Evolutionary conservation across 2,329 filamentous ascomycete species (phyloP).

Genomic region (Aureobasidium subglaciale): DNA sequence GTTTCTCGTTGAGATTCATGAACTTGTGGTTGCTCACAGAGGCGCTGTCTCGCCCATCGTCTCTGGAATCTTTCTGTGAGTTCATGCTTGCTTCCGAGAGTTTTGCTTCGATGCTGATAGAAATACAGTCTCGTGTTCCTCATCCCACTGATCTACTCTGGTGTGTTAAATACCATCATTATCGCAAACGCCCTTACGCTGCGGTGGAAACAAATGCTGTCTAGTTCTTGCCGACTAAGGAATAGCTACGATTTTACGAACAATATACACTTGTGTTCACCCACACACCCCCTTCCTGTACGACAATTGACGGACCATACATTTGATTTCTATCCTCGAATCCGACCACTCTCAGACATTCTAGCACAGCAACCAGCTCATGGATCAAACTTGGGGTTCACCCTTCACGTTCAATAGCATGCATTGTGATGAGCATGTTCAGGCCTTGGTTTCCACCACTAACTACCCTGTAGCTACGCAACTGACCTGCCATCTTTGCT

Average conservation of each 20-base stretch:
- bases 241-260: not conserved
- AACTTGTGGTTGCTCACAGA: not conserved
- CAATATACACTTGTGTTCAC: too few relatives aligned
- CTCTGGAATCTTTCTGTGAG: not conserved
- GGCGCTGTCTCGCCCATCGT: not conserved
- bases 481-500: too few relatives aligned
- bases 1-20: not conserved
- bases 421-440: too few relatives aligned
- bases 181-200: not conserved
- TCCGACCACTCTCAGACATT: too few relatives aligned
- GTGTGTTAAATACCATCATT: not conserved
- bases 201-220: not conserved
- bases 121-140: not conserved
- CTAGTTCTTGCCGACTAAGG: not conserved
- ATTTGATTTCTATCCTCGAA: too few relatives aligned
- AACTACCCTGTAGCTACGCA: too few relatives aligned
- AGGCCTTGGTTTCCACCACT: too few relatives aligned
- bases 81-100: not conserved
- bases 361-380: too few relatives aligned
- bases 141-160: not conserved
- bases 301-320: too few relatives aligned
- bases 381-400: too few relatives aligned
- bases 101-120: not conserved
- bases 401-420: too few relatives aligned
- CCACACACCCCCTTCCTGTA: too few relatives aligned